Conservation (phyloP, 2,329 filamentous ascomycete species). For the Botrytis medusae region DNA sequence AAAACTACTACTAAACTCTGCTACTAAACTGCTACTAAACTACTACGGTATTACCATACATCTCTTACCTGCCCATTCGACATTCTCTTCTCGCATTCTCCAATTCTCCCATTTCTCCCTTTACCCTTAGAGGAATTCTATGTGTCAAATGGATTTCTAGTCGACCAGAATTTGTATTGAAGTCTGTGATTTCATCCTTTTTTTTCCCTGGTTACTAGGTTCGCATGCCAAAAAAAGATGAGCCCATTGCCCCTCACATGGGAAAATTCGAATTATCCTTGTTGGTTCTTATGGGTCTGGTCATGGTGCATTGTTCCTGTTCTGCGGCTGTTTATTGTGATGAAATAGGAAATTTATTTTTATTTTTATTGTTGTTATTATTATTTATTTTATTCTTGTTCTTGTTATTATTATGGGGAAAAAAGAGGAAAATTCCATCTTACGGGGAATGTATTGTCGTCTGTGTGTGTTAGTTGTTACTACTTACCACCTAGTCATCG, state of each 20-base stretch:
- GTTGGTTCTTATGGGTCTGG: background rate
- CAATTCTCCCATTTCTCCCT: background rate
- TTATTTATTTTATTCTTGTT: no score
- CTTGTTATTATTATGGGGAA: background rate
- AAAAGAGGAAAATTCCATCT: background rate
- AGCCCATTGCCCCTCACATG: background rate
- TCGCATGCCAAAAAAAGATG: background rate
- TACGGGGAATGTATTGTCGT: background rate
- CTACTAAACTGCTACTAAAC: background rate
- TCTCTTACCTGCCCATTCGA: background rate
- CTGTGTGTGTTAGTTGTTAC: background rate
- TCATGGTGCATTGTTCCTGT: background rate
- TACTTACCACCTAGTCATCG: background rate
- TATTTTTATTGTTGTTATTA: no score
- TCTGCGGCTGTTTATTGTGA: background rate
- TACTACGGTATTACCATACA: background rate
- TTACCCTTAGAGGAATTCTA: background rate
- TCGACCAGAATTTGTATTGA: background rate
- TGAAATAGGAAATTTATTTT: no score
- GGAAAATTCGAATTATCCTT: background rate
- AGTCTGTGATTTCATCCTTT: background rate
- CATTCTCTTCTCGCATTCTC: background rate
- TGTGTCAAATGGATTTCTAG: constrained; percentile 2
- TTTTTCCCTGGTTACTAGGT: background rate
- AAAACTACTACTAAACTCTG: background rate